Evolutionary conservation across 805 yeast species (phyloP).

Genomic region (Citeromyces matritensis): DNA sequence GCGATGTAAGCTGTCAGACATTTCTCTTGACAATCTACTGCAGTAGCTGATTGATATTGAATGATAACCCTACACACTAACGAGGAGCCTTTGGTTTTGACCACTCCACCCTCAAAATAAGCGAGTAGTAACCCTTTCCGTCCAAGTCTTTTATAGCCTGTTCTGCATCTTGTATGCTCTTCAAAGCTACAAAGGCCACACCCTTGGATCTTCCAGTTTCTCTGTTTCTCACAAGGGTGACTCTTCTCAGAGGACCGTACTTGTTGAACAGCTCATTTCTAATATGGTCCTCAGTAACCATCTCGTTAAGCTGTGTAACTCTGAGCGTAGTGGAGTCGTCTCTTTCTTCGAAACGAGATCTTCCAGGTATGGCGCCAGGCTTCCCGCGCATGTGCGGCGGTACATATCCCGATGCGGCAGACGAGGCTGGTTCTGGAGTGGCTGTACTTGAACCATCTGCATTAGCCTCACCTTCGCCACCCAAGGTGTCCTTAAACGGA

Average conservation of each 20-base stretch:
- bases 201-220: slow-evolving; percentile 94
- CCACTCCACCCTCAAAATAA: slow-evolving; percentile 61
- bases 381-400: slow-evolving; percentile 44
- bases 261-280: slow-evolving; percentile 54
- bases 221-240: slow-evolving; percentile 75
- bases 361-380: slow-evolving; percentile 19
- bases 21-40: too few species aligned
- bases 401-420: slow-evolving; percentile 25
- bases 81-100: slow-evolving; percentile 24
- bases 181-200: slow-evolving; percentile 83
- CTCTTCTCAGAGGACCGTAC: slow-evolving; percentile 59
- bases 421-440: slow-evolving; percentile 6
- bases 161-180: slow-evolving; percentile 54
- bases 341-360: slow-evolving; percentile 35
- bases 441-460: slow-evolving; percentile 9
- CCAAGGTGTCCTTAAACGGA: slow-evolving; percentile 87
- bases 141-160: slow-evolving; percentile 60
- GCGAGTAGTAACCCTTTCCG: slow-evolving; percentile 85
- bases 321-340: slow-evolving; percentile 83
- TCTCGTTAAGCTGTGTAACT: slow-evolving; percentile 79
- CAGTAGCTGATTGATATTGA: too few species aligned
- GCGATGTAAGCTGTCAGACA: too few species aligned
- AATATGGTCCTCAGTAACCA: slow-evolving; percentile 70
- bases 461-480: slow-evolving; percentile 22
- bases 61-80: too few species aligned